Base-by-base conservation (phyloP, 73 alveolate genomes). In the Uronychia setigera region DNA sequence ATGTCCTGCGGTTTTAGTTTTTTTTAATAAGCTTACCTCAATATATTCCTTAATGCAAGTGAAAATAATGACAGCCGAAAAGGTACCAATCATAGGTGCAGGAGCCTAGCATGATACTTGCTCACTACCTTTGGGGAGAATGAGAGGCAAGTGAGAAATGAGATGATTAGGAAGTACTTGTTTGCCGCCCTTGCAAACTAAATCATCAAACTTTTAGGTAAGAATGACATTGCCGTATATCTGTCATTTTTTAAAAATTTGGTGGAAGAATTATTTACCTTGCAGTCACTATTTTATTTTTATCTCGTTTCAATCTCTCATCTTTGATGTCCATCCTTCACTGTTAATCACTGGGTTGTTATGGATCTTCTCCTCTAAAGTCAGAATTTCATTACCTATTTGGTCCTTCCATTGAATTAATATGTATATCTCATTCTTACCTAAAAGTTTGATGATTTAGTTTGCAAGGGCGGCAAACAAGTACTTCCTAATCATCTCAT, bases 141-240 rank as follows among this genome's bases (percentile, higher is more conserved):
- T 83, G 94, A 86, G 85, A 93, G 35, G 81, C 81, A 95, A 1
- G 98, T 94, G 76, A 97, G 83, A 35, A 97, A 83, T 27, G 99
- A 96, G 31, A 96, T 94, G 74, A 97, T 87, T 78, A 95, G 88
- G 88, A 97, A 97, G 90, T 97, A 97, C 28, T 94, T 95, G 81
- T 97, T 97, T 0, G 99, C 99, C 32, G 94, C 96, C 89, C 98
- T 92, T 83, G 88, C 85, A 80, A 97, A 95, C 92, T 97, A 91
- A 81, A 95, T 79, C 78, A 96, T 80, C 78, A 97, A 86, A 78
- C 67, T 46, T 19, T 46, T 46, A 19, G 67, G 67, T 5, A 46
- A 11, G 67, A 46, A 46, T n/a, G n/a, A n/a, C n/a, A n/a, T n/a
- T n/a, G n/a, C n/a, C n/a, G n/a, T n/a, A n/a, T n/a, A n/a, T n/a